Conservation (phyloP, 208 protist genomes). For the Wallacemonas sp. region DNA sequence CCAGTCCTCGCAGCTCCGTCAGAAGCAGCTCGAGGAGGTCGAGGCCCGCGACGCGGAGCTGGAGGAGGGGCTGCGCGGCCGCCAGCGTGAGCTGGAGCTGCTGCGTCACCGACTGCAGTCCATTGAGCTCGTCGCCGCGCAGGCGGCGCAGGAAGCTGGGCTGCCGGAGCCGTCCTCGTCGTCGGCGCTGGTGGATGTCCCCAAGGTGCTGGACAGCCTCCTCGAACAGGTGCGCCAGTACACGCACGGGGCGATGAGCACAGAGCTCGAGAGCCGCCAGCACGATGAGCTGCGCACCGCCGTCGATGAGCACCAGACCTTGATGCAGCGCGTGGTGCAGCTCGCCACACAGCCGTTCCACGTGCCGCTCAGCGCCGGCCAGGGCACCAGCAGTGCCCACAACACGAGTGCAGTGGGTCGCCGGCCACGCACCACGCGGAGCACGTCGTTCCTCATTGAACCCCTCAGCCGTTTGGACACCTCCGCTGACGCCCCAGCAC, state of each 20-base stretch:
- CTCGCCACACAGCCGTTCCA: neutral
- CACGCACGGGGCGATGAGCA: constrained; percentile 32
- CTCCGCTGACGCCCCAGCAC: neutral
- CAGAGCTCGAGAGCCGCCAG: constrained; percentile 40
- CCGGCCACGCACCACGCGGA: neutral
- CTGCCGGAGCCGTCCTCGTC: constrained; percentile 16
- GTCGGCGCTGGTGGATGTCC: constrained; percentile 21
- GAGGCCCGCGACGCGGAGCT: constrained; percentile 27
- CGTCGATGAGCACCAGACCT: constrained; percentile 29
- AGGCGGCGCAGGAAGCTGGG: constrained; percentile 39
- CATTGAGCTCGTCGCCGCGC: constrained; percentile 31
- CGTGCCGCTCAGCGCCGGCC: neutral
- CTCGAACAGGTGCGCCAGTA: constrained; percentile 36
- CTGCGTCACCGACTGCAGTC: constrained; percentile 36
- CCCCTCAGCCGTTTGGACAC: neutral
- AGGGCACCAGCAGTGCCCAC: neutral
- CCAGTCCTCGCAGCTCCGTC: constrained; percentile 32
- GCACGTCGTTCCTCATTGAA: neutral
- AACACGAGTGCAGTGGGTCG: neutral
- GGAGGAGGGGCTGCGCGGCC: constrained; percentile 25
- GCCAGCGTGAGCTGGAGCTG: constrained; percentile 29
- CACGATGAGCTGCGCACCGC: constrained; percentile 30
- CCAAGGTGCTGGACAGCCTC: constrained; percentile 40
- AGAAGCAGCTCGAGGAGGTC: constrained; percentile 32
- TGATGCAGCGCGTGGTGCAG: constrained; percentile 27